These are phyloP conservation scores for Leccinum pachyderme DNA, from an alignment of 1,284 basidiomycete genomes.

Conservation along the genomic window DNA sequence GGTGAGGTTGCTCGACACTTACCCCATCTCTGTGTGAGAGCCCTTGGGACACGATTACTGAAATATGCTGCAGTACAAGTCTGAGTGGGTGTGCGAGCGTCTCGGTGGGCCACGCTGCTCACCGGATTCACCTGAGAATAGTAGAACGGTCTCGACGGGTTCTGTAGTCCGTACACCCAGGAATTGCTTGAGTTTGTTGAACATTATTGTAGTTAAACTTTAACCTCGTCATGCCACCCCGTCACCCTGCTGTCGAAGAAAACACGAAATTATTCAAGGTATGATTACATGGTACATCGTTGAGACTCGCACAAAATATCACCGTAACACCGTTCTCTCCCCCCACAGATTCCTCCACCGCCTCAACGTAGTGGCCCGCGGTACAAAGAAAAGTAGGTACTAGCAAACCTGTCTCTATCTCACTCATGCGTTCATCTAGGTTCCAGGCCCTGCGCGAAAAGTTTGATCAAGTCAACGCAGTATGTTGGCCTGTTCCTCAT, in stretches of 20 bases:
- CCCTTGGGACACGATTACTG: conserved; percentile 23
- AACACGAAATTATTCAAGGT: conserved; percentile 28
- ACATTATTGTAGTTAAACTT: conserved; percentile 15
- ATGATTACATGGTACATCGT: conserved; percentile 1
- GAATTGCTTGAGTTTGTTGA: conserved; percentile 10
- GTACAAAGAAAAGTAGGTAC: conserved; percentile 35
- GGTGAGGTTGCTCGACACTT: neutral
- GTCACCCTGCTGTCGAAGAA: conserved; percentile 20
- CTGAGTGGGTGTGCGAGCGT: neutral
- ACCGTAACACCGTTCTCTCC: neutral
- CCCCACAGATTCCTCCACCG: conserved; percentile 12
- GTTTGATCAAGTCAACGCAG: conserved; percentile 50
- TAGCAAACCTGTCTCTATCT: neutral
- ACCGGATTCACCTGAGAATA: conserved; percentile 30
- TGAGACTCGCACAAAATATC: neutral
- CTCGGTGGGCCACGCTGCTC: neutral
- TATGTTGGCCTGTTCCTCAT: conserved; percentile 31
- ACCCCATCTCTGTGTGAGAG: conserved; percentile 27
- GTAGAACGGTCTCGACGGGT: neutral
- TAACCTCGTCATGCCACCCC: neutral
- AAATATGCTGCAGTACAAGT: conserved; percentile 28
- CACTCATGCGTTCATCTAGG: conserved; percentile 29
- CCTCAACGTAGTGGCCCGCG: conserved; percentile 24
- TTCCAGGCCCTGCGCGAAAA: conserved; percentile 53
- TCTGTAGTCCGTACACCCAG: conserved; percentile 2